Percentiles rank a stretch among this genome's conserved stretches.
phyloP scores from a whole-genome alignment of 2,329 filamentous ascomycete genomes.

The Neopestalotiopsis rosae region DNA sequence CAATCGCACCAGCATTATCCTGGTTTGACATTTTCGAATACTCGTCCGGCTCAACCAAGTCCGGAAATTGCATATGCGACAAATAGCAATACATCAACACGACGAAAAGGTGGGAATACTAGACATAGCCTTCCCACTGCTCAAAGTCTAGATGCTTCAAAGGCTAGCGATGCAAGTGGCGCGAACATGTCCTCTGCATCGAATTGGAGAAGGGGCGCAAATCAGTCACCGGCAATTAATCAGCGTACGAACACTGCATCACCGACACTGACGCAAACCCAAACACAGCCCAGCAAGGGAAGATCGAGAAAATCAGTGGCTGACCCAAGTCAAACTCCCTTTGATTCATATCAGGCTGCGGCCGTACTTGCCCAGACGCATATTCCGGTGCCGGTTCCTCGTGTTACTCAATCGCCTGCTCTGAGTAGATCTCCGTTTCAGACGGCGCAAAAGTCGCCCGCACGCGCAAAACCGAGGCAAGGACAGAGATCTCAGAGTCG shows the following conservation, averaged over 20 bases:
- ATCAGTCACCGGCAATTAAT: slow-evolving; percentile 24
- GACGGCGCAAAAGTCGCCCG: slow-evolving; percentile 18
- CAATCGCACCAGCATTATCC: slow-evolving; percentile 22
- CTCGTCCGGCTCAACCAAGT: slow-evolving; percentile 23
- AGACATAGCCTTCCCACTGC: slow-evolving; percentile 16
- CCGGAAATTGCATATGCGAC: slow-evolving; percentile 16
- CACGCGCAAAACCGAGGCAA: slow-evolving; percentile 32
- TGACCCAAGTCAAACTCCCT: slow-evolving; percentile 25
- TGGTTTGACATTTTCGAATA: slow-evolving; percentile 21
- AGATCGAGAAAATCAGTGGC: slow-evolving; percentile 28
- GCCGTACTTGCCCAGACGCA: slow-evolving; percentile 30
- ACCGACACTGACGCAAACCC: slow-evolving; percentile 25
- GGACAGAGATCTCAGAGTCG: slow-evolving; percentile 33
- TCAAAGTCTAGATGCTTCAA: not conserved
- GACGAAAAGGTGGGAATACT: not conserved
- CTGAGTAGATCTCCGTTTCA: slow-evolving; percentile 35
- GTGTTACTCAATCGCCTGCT: slow-evolving; percentile 34
- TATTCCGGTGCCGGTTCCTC: slow-evolving; percentile 29
- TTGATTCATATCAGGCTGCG: slow-evolving; percentile 27
- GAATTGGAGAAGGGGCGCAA: slow-evolving; percentile 13
- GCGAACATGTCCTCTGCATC: not conserved
- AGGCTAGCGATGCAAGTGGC: not conserved
- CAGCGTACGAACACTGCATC: slow-evolving; percentile 24
- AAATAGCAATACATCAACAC: not conserved
- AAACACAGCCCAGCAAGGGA: slow-evolving; percentile 29